Base-by-base conservation (phyloP, 257 asterid genomes). In the Penstemon davidsonii region DNA sequence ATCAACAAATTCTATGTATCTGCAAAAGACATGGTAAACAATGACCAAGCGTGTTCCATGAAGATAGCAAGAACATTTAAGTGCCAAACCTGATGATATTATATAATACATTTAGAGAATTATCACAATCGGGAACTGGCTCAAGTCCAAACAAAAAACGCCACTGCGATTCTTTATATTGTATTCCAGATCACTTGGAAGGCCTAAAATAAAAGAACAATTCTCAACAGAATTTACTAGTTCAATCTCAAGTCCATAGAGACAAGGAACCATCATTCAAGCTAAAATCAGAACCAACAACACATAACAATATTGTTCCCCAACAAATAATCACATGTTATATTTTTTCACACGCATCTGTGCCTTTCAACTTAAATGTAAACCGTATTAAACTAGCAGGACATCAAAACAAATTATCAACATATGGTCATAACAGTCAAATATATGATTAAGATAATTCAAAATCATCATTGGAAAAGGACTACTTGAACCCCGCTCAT, bases 1-100 rank as follows among this genome's bases (percentile, higher is more conserved):
- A 56, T 88, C 90, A 76, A 77, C 75, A 80, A 88, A 88, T 67
- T 88, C 96, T 62, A 88, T 71, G 67, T 88, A 85, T 60, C 95
- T 87, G 88, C 73, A 53, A 44, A 37, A 58, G 33, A 25, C 33
- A 43, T 63, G 70, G 10, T 65, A 42, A 50, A 72, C 52, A 43
- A 49, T 33, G 42, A 55, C 43, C 64, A 43, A 19, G 37, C 36
- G 50, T 37, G 15, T 18, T 43, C n/a, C 9, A 11, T 52, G 41
- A 44, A 18, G 39, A 57, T n/a, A 15, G 37, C 64, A 12, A 42
- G 8, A 10, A 50, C 36, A 51, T 39, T 7, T 19, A 54, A 44
- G 47, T 53, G 64, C 36, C 9, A 66, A 58, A 56, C 54, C 68
- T 69, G 8, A 43, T 65, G 49, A 67, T 25, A 25, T 41, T 43